A percentile compares a stretch with the other conserved stretches of the same genome.
phyloP scores from a whole-genome alignment of 2,329 filamentous ascomycete species.

The Aspergillus fumigatus region DNA sequence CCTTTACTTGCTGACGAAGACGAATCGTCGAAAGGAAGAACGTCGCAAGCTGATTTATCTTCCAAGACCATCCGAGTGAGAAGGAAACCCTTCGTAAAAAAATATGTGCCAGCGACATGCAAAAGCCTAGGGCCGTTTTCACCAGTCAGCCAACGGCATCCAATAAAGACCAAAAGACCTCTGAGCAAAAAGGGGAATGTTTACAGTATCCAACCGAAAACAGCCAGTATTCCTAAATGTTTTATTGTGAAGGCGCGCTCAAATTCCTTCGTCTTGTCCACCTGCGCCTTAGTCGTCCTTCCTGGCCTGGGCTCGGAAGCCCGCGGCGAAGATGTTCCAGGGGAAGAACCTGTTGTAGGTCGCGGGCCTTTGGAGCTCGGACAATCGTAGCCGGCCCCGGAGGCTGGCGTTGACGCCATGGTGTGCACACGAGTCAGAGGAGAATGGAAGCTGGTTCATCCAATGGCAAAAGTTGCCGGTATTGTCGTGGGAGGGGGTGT shows the following conservation, averaged over 20 bases:
- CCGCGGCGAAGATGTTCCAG: slow-evolving; percentile 5
- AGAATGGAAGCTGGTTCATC: slow-evolving; percentile 2
- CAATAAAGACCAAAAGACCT: not conserved
- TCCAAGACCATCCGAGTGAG: slow-evolving; percentile 79
- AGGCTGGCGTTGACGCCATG: slow-evolving; percentile 11
- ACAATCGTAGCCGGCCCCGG: slow-evolving; percentile 4
- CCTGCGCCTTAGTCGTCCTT: slow-evolving; percentile 24
- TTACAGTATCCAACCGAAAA: slow-evolving; percentile 41
- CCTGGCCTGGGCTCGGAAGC: slow-evolving; percentile 9
- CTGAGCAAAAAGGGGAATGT: slow-evolving; percentile 7
- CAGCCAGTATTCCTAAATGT: slow-evolving; percentile 34
- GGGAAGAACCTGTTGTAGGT: slow-evolving; percentile 1
- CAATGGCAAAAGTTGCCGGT: not conserved
- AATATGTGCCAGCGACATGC: slow-evolving; percentile 75
- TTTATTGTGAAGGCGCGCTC: slow-evolving; percentile 37
- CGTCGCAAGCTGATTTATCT: slow-evolving; percentile 65
- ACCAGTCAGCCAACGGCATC: not conserved
- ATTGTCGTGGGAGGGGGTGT: not conserved
- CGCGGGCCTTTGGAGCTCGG: slow-evolving; percentile 4
- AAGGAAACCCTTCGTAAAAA: slow-evolving; percentile 93
- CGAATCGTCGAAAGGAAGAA: slow-evolving; percentile 59
- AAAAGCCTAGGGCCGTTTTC: slow-evolving; percentile 50
- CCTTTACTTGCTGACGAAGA: slow-evolving; percentile 20
- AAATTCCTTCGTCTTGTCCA: slow-evolving; percentile 23
- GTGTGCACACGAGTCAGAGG: not conserved